Percentiles rank a stretch among this genome's conserved stretches.
These are phyloP conservation scores for Botrytis hyacinthi DNA, from an alignment of 2,329 filamentous ascomycete species.

Conservation along the genomic window DNA sequence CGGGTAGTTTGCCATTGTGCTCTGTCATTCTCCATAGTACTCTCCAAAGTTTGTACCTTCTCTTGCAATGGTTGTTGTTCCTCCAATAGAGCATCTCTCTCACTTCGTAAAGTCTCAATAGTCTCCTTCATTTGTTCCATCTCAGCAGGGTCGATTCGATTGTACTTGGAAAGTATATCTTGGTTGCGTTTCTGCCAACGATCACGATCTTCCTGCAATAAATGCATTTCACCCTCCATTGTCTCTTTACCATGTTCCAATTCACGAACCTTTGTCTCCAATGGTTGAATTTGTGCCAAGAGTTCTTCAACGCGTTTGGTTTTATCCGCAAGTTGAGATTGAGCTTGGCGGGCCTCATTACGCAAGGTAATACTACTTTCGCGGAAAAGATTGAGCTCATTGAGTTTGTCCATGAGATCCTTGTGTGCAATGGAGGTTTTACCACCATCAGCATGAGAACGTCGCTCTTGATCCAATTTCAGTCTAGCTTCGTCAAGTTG, in stretches of 20 bases:
- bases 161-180: conserved; percentile 93
- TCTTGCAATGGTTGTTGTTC: conserved; percentile 49
- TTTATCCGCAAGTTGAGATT: conserved; percentile 73
- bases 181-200: conserved; percentile 95
- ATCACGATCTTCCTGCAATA: conserved; percentile 88
- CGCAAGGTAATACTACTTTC: conserved; percentile 92
- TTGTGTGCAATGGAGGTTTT: conserved; percentile 76
- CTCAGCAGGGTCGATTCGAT: conserved; percentile 90
- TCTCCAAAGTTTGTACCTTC: conserved; percentile 52
- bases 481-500: conserved; percentile 87
- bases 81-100: conserved; percentile 52
- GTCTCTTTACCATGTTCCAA: conserved; percentile 77
- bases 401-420: conserved; percentile 90
- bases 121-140: conserved; percentile 84
- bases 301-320: conserved; percentile 72
- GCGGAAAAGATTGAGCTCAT: conserved; percentile 92
- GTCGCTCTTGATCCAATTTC: conserved; percentile 87
- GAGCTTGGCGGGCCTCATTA: conserved; percentile 77
- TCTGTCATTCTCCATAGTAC: conserved; percentile 54
- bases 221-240: conserved; percentile 69
- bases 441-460: conserved; percentile 69
- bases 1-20: conserved; percentile 52
- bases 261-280: conserved; percentile 77
- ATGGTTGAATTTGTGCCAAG: conserved; percentile 71
- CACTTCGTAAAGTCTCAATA: conserved; percentile 62